Base-by-base conservation (phyloP, 108 stramenopile genomes). In the Fragilaria radians region DNA sequence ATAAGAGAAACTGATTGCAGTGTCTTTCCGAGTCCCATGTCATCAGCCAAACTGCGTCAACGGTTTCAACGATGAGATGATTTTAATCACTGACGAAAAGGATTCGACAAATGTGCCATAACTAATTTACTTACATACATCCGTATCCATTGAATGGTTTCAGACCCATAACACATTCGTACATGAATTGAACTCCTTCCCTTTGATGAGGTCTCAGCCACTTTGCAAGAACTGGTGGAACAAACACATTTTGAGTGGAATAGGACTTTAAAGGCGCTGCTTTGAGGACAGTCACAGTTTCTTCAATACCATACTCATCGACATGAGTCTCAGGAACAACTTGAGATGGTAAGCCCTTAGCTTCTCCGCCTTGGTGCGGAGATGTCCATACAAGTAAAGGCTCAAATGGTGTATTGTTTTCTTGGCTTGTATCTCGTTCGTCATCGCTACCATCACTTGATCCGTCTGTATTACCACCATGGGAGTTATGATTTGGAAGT, bases 181-280 rank as follows among this genome's bases (percentile, higher is more conserved):
- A 97, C 79, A 96, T 83, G 67, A 97, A 99, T 66, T 85, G 71
- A 23, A 97, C 95, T 36, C 98, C 98, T 65, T 97, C 97, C 47
- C 98, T 78, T 72, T 97, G 97, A 80, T 99, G 98, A 21, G 96
- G 96, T 53, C 98, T 83, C 18, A 99, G 71, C 82, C 89, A 96
- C 66, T 96, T 95, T 70, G 94, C 94, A 32, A 99, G 71, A 23
- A 95, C 69, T 5, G 84, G 82, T 42, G 95, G 95, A 19, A 97
- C 98, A 63, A 77, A 86, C 18, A 92, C 87, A 48, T 79, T 63
- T 52, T 87, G 62, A 56, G 76, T 81, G 57, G 53, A 60, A 70
- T 89, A 94, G 22, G 66, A 65, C 28, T 68, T 46, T 14, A 67
- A 48, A 1, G 89, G 87, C 4, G 89, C 86, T 47, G 69, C 45